Base-by-base conservation (phyloP, 2,329 filamentous ascomycete species). In the Penicillium hordei region DNA sequence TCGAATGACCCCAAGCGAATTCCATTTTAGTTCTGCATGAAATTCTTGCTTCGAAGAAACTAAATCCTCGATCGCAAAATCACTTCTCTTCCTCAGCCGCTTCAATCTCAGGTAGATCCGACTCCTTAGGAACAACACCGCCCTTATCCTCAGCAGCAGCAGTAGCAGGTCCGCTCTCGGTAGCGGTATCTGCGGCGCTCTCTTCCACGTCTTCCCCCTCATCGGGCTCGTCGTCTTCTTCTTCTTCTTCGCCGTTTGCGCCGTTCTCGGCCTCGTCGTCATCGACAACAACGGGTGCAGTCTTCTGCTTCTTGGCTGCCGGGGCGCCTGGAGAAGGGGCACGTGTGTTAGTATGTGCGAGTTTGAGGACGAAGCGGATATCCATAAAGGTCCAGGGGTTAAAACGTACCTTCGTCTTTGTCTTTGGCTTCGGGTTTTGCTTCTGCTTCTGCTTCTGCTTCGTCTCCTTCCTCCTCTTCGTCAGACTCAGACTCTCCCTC, bases 121-220 rank as follows among this genome's bases (percentile, higher is more conserved):
- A 57, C 52, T 72, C 70, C 62, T 71, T 69, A 13, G 69, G 68
- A 54, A 70, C 63, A 46, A 54, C 58, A 17, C 44, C 62, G 25
- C 61, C 71, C 70, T 72, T 76, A 10, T 60, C 69, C 62, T 70
- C 72, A 21, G 68, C 68, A 27, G 72, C 75, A 31, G 68, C 60
- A 1, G 67, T 67, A 58, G 72, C 67, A 57, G 74, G 71, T 5
- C 60, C 72, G 52, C 71, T 72, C 25, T 61, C 64, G 60, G 72
- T 68, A 10, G 71, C 70, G 4, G 73, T 73, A 13, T 70, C 68
- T 33, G 64, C 64, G 13, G 58, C 57, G 8, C 55, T 68, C 21
- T 73, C 66, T n/a, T 70, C 66, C 7, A 57, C 62, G 6, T 52
- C 66, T 12, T 64, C 65, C 0, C 59, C 62, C 10, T 36, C 65